These are phyloP conservation scores for Trichosporon inkin DNA, from an alignment of 1,284 basidiomycete species.

Conservation along the genomic window DNA sequence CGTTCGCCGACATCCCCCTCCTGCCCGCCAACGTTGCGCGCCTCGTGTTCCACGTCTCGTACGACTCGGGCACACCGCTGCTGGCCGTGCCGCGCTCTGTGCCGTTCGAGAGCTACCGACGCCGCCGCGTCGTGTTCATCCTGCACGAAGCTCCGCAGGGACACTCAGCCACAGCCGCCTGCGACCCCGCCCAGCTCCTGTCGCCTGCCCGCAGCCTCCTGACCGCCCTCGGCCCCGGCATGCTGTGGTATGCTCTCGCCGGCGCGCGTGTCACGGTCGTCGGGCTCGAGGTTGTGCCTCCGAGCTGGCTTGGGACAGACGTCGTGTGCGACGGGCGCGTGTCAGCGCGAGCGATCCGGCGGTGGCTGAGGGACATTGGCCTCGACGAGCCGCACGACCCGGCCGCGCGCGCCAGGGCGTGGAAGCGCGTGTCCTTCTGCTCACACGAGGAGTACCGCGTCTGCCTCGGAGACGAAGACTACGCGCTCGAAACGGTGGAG, in stretches of 20 bases:
- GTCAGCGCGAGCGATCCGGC: not conserved
- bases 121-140: not conserved
- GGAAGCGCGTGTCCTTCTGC: not conserved
- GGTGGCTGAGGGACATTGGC: not conserved
- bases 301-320: not conserved
- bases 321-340: not conserved
- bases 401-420: not conserved
- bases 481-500: conserved; percentile 1
- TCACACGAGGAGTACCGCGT: not conserved
- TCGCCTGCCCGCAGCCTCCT: not conserved
- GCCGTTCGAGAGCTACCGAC: not conserved
- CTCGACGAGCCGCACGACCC: not conserved
- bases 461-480: not conserved
- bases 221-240: not conserved
- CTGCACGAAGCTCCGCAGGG: not conserved
- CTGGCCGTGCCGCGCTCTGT: not conserved
- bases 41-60: conserved; percentile 4
- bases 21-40: not conserved
- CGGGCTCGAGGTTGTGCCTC: not conserved
- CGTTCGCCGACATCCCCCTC: not conserved
- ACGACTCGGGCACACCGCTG: not conserved
- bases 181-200: not conserved
- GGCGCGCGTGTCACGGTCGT: not conserved
- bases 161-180: not conserved
- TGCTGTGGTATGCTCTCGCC: not conserved